phyloP scores from a whole-genome alignment of 805 yeast genomes.

The Hemisphaericaspora nanyangensis region DNA sequence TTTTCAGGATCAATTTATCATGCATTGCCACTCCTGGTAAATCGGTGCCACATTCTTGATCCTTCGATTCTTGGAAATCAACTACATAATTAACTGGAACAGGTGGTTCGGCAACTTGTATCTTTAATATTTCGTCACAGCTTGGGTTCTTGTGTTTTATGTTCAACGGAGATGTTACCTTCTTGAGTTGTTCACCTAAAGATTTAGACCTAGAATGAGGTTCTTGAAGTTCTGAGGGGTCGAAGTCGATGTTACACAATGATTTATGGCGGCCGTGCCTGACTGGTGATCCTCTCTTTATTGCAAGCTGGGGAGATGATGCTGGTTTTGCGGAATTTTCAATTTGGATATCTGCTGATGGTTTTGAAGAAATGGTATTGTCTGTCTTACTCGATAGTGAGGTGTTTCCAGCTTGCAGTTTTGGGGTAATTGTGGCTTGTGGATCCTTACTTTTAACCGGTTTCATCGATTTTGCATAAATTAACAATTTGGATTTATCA shows the following conservation, averaged over 20 bases:
- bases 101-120: conserved; percentile 38
- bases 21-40: neutral
- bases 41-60: conserved; percentile 5
- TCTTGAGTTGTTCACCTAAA: conserved; percentile 7
- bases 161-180: neutral
- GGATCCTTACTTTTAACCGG: no score
- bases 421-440: no score
- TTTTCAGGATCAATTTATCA: neutral
- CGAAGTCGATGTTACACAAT: conserved; percentile 30
- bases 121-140: conserved; percentile 11
- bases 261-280: conserved; percentile 39
- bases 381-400: no score
- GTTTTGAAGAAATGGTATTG: neutral
- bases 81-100: conserved; percentile 31
- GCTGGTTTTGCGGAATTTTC: neutral
- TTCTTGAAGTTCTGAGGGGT: conserved; percentile 3
- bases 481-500: no score
- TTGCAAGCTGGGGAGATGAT: neutral
- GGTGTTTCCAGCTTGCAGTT: no score
- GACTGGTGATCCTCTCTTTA: conserved; percentile 13
- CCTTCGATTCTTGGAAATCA: conserved; percentile 31
- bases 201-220: conserved; percentile 11
- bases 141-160: neutral
- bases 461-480: no score
- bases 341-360: neutral